phyloP scores from a whole-genome alignment of 768 basidiomycete species.

The Rhizopogon vinicolor region DNA sequence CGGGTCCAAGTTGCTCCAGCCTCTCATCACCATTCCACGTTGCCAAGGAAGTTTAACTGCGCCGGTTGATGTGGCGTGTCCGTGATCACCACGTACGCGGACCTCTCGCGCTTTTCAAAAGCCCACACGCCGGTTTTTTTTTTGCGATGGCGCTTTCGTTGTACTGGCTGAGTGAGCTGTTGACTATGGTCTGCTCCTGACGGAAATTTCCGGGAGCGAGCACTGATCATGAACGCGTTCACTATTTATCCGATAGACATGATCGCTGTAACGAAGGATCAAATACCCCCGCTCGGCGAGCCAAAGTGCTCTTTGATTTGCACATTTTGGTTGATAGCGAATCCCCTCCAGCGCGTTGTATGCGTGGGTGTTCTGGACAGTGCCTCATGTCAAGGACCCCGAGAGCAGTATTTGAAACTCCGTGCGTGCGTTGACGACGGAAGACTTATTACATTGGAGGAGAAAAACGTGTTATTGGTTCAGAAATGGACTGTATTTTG shows the following conservation, averaged over 20 bases:
- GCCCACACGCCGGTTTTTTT: not conserved
- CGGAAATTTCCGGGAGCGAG: not conserved
- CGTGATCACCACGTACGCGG: no score
- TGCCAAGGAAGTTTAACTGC: not conserved
- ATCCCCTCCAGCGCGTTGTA: not conserved
- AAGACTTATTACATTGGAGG: no score
- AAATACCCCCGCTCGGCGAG: not conserved
- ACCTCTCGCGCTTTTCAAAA: not conserved
- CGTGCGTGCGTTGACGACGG: constrained; percentile 7
- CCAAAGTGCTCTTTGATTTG: not conserved
- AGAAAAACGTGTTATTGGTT: not conserved
- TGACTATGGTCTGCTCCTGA: not conserved
- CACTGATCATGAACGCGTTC: no score
- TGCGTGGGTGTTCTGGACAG: not conserved
- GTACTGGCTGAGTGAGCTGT: no score
- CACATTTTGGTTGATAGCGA: not conserved
- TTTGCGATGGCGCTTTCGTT: not conserved
- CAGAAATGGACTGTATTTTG: not conserved
- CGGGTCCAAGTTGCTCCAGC: no score
- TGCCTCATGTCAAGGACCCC: constrained; percentile 23
- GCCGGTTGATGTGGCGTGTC: no score
- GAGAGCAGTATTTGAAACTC: constrained; percentile 23
- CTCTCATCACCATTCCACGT: no score
- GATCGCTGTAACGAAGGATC: not conserved
- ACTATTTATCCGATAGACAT: not conserved